Base-by-base conservation (phyloP, 2,329 filamentous ascomycete species). In the Remersonia thermophila region DNA sequence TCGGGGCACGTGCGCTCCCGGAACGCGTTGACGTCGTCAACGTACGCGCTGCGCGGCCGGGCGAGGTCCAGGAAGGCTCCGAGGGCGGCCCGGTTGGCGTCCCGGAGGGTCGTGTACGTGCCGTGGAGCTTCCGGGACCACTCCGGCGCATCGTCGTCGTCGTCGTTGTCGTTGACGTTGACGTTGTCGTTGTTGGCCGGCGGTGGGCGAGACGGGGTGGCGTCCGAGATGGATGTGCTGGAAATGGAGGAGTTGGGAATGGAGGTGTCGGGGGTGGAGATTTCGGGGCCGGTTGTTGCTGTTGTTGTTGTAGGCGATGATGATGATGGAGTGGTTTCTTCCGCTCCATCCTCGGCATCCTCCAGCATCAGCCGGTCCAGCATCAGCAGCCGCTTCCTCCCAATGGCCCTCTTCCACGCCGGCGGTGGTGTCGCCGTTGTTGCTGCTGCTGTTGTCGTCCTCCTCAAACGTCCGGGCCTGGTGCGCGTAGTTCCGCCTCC, bases 401-500 rank as follows among this genome's bases (percentile, higher is more conserved):
- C n/a, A n/a, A n/a, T n/a, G n/a, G n/a, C n/a, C n/a, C n/a, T 5
- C 9, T 5, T 9, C 20, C 5, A 6, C 20, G 20, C 9, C 20
- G 5, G 10, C 17, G 14, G 12, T 14, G 18, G 12, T 13, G 14
- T 18, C 35, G 34, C 8, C n/a, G 29, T 12, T 27, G 25, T 28
- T n/a, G 13, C 17, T n/a, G n/a, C 28, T 18, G 18, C 7, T 14
- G 2, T 25, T 6, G 13, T 9, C 42, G 3, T 23, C 32, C 16
- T 39, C 36, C 6, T 44, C 45, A 36, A 47, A 38, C 12, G 43
- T 38, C n/a, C 42, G 14, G 16, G 13, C 18, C 27, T 37, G 32
- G 15, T 28, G 35, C 15, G n/a, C n/a, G n/a, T 20, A 12, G 6
- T 4, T 13, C 10, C 28, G 16, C 27, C 13, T 26, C 27, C 14